phyloP scores from a whole-genome alignment of 768 basidiomycete species.

The Tylopilus plumbeoviolaceoides region DNA sequence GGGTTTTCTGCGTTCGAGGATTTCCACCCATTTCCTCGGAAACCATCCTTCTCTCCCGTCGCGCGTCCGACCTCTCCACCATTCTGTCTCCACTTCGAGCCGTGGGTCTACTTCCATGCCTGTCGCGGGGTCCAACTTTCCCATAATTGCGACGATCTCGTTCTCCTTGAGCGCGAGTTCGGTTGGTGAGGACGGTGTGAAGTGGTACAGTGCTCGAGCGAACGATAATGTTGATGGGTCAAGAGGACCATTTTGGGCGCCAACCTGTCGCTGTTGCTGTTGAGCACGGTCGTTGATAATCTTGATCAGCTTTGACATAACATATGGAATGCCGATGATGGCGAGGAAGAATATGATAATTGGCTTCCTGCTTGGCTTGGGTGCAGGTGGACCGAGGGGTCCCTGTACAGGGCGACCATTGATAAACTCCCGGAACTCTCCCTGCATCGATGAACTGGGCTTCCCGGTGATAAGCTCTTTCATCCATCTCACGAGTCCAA shows the following conservation, averaged over 20 bases:
- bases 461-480: conserved; percentile 55
- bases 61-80: conserved; percentile 93
- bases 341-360: conserved; percentile 91
- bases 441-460: conserved; percentile 41
- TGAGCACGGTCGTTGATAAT: conserved; percentile 64
- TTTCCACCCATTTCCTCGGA: conserved; percentile 83
- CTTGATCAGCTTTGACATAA: conserved; percentile 86
- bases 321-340: conserved; percentile 88
- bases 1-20: conserved; percentile 47
- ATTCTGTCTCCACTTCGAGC: conserved; percentile 61
- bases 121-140: conserved; percentile 66
- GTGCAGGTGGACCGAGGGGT: conserved; percentile 35
- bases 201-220: conserved; percentile 76
- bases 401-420: conserved; percentile 58
- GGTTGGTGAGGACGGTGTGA: conserved; percentile 65
- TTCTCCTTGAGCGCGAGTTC: conserved; percentile 83
- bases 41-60: conserved; percentile 96
- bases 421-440: conserved; percentile 76
- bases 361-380: conserved; percentile 82
- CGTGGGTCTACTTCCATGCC: conserved; percentile 67
- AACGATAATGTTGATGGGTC: conserved; percentile 83
- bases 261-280: conserved; percentile 37
- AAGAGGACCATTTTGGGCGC: conserved; percentile 44
- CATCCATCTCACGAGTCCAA: conserved; percentile 87
- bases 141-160: conserved; percentile 91